phyloP scores from a whole-genome alignment of 2,329 filamentous ascomycete genomes.

The Pseudovirgaria hyperparasitica region DNA sequence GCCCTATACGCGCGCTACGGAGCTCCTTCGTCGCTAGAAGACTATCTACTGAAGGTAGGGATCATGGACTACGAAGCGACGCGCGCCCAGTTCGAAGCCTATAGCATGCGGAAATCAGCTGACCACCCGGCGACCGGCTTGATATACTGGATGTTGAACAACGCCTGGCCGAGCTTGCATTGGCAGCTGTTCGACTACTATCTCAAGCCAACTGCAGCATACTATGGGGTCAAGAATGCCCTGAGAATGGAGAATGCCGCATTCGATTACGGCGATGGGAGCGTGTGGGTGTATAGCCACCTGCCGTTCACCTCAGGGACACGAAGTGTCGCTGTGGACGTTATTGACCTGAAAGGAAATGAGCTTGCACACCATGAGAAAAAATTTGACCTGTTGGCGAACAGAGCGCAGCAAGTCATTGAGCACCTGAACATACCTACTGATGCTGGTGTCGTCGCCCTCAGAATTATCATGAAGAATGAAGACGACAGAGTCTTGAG shows the following conservation, averaged over 20 bases:
- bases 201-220: constrained; percentile 43
- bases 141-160: constrained; percentile 58
- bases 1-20: constrained; percentile 42
- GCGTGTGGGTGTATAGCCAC: constrained; percentile 43
- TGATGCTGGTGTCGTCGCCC: constrained; percentile 33
- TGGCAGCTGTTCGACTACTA: constrained; percentile 56
- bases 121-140: constrained; percentile 43
- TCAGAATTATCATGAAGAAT: constrained; percentile 35
- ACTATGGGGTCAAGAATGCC: constrained; percentile 45
- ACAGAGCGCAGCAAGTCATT: constrained; percentile 16
- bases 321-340: constrained; percentile 35
- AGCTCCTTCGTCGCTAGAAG: constrained; percentile 35
- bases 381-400: constrained; percentile 29
- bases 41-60: constrained; percentile 48
- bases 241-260: constrained; percentile 39
- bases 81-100: constrained; percentile 46
- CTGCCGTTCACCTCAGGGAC: constrained; percentile 26
- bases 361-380: constrained; percentile 23
- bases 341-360: constrained; percentile 37
- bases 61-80: constrained; percentile 54
- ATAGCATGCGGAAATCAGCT: constrained; percentile 37
- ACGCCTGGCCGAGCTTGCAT: constrained; percentile 51
- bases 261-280: constrained; percentile 38
- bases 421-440: constrained; percentile 18
- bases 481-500: constrained; percentile 35